phyloP scores from a whole-genome alignment of 2,329 filamentous ascomycete genomes.

The Dichotomopilus funicola region DNA sequence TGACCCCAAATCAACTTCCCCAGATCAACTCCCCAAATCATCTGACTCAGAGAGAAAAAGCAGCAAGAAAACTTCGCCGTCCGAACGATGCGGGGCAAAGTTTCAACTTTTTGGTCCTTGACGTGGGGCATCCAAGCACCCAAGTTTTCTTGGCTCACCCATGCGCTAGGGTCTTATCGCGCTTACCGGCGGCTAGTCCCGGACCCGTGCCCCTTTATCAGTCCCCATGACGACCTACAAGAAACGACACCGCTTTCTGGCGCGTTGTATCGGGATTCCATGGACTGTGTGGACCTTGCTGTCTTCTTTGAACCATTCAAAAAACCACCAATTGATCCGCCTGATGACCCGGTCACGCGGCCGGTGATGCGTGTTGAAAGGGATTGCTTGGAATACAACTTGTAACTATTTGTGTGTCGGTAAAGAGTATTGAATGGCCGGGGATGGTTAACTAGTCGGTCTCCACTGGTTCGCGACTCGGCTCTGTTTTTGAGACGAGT shows the following conservation, averaged over 20 bases:
- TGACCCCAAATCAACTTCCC: too few relatives aligned
- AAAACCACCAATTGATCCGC: constrained; percentile 10
- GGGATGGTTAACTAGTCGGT: neutral
- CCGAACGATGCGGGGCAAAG: too few relatives aligned
- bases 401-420: too few relatives aligned
- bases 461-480: constrained; percentile 13
- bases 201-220: constrained; percentile 22
- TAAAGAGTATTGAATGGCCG: neutral
- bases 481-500: neutral
- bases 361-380: neutral
- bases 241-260: constrained; percentile 13
- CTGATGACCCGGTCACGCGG: constrained; percentile 4
- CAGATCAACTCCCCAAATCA: too few relatives aligned
- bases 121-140: too few relatives aligned
- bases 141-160: constrained; percentile 10
- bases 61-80: too few relatives aligned
- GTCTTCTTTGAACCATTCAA: constrained; percentile 12
- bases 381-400: neutral
- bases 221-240: neutral
- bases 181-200: constrained; percentile 25
- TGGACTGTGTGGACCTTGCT: neutral
- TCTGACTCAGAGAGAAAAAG: too few relatives aligned
- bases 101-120: too few relatives aligned
- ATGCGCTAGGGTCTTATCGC: constrained; percentile 10
- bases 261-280: constrained; percentile 19